Percentiles rank a stretch among this genome's conserved stretches.
These are phyloP conservation scores for Isoetes engelmannii DNA, from an alignment of 83 land plant genomes.

Conservation along the genomic window DNA sequence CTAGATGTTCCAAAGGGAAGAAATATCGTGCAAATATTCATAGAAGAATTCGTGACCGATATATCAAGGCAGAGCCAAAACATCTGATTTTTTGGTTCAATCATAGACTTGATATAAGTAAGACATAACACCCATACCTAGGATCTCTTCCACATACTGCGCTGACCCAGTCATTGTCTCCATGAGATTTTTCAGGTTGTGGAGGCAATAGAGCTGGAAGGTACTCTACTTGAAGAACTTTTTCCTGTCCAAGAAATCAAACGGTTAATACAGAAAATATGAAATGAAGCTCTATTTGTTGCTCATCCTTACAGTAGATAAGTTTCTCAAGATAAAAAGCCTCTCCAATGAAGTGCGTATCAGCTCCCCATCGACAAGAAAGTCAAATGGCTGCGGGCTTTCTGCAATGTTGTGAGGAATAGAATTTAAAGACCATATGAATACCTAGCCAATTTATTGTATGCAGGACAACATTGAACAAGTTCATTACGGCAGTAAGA, in stretches of 20 bases:
- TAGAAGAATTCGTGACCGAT: too few relatives aligned
- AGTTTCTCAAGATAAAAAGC: slow-evolving; percentile 56
- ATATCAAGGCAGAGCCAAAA: background rate
- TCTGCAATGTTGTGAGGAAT: slow-evolving; percentile 15
- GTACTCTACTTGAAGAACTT: slow-evolving; percentile 70
- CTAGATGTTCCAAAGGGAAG: too few relatives aligned
- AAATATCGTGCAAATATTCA: too few relatives aligned
- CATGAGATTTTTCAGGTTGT: slow-evolving; percentile 46
- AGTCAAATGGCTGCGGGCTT: slow-evolving; percentile 64
- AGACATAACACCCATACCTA: slow-evolving; percentile 30
- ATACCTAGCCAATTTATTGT: too few relatives aligned
- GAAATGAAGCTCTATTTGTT: background rate
- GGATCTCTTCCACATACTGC: slow-evolving; percentile 67
- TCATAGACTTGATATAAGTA: background rate
- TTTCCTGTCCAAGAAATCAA: slow-evolving; percentile 45
- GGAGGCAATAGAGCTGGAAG: slow-evolving; percentile 63
- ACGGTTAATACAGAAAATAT: background rate
- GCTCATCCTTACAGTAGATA: slow-evolving; percentile 54
- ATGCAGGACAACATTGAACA: too few relatives aligned
- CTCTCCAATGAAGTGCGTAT: slow-evolving; percentile 70
- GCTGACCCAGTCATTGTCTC: slow-evolving; percentile 92
- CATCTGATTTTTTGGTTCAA: background rate
- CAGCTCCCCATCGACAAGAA: slow-evolving; percentile 73
- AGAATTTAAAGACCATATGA: too few relatives aligned
- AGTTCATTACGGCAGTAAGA: too few relatives aligned